Percentiles rank a stretch among this genome's conserved stretches.
Evolutionary conservation across 768 basidiomycete genomes (phyloP).

Genomic region (Phaffia australis): DNA sequence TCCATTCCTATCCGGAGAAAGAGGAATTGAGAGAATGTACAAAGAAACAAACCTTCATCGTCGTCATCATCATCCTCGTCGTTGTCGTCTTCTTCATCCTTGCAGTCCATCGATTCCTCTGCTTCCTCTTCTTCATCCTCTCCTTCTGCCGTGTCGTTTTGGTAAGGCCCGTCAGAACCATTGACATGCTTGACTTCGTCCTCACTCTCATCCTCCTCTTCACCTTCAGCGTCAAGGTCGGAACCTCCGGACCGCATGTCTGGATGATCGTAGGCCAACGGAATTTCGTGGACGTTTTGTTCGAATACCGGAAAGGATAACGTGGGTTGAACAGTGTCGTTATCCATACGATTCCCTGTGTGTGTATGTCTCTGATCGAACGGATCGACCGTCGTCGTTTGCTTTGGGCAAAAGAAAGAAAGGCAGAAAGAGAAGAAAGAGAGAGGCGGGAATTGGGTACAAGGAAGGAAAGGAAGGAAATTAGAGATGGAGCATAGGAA

Average conservation of each 20-base stretch:
- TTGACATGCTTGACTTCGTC: neutral
- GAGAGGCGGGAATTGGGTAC: neutral
- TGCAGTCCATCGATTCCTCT: neutral
- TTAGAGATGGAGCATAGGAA: neutral
- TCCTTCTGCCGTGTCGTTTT: neutral
- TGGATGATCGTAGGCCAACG: too few species aligned
- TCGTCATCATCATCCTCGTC: constrained; percentile 2
- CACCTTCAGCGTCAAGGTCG: neutral
- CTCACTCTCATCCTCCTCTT: neutral
- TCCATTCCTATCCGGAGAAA: neutral
- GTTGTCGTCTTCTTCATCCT: constrained; percentile 5
- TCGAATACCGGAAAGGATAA: too few species aligned
- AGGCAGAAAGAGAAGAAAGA: constrained; percentile 3
- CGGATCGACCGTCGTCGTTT: neutral
- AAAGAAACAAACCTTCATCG: neutral
- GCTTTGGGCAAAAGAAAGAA: neutral
- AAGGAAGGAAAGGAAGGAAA: neutral
- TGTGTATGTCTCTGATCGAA: neutral
- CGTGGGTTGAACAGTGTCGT: neutral
- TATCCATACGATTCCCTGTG: neutral
- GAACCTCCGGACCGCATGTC: too few species aligned
- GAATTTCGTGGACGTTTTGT: too few species aligned
- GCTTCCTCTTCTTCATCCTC: neutral
- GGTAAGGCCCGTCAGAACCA: neutral
- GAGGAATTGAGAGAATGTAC: neutral